A percentile compares a stretch with the other conserved stretches of the same genome.
Evolutionary conservation across 2,329 filamentous ascomycete genomes (phyloP).

Genomic region (Cladosporium sp.): DNA sequence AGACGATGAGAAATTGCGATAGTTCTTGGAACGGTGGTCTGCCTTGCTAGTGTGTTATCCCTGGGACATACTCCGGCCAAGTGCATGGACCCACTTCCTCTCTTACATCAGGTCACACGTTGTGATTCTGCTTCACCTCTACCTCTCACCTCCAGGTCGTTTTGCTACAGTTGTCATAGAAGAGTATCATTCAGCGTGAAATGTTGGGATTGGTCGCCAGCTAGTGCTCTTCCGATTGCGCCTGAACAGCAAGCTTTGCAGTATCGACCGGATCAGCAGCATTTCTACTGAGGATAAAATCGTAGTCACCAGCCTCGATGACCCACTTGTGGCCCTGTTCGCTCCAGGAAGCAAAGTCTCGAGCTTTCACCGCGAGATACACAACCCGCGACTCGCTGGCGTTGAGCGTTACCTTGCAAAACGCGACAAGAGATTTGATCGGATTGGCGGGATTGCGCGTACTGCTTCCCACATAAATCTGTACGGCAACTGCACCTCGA

Average conservation of each 20-base stretch:
- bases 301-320: not conserved
- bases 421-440: slow-evolving; percentile 66
- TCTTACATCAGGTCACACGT: too few species aligned
- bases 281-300: not conserved
- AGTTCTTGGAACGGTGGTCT: too few species aligned
- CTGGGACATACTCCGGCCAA: too few species aligned
- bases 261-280: not conserved
- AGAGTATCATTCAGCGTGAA: too few species aligned
- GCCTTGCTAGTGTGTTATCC: too few species aligned
- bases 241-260: not conserved
- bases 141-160: too few species aligned
- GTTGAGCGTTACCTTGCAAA: slow-evolving; percentile 59
- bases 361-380: not conserved
- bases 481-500: not conserved
- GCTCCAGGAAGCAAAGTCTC: slow-evolving; percentile 6
- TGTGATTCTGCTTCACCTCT: too few species aligned
- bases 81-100: too few species aligned
- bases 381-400: slow-evolving; percentile 44
- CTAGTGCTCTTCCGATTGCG: not conserved
- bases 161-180: too few species aligned
- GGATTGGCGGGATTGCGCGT: slow-evolving; percentile 60
- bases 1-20: too few species aligned
- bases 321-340: not conserved
- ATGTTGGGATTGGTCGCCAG: not conserved
- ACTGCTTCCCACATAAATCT: slow-evolving; percentile 21